A percentile compares a stretch with the other conserved stretches of the same genome.
phyloP scores from a whole-genome alignment of 2,329 filamentous ascomycete species.

The Microdochium nivale region DNA sequence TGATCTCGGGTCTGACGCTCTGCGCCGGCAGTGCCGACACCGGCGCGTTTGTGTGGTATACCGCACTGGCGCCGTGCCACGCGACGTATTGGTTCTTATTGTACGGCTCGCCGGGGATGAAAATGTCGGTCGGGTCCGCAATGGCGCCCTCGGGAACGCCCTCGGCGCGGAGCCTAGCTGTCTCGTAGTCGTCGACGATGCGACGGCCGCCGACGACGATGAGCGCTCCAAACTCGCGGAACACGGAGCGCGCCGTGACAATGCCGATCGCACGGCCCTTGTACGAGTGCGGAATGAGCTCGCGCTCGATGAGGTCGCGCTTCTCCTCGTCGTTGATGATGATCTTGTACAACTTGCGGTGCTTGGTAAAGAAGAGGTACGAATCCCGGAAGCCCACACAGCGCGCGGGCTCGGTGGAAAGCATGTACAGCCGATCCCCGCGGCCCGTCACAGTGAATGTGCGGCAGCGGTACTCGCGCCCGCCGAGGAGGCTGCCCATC shows the following conservation, averaged over 20 bases:
- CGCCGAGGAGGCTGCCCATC: conserved; percentile 70
- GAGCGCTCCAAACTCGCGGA: conserved; percentile 88
- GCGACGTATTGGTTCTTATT: conserved; percentile 99
- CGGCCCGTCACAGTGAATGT: conserved; percentile 86
- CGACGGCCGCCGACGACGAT: conserved; percentile 88
- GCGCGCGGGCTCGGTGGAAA: conserved; percentile 93
- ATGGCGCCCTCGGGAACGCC: conserved; percentile 82
- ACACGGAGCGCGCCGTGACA: conserved; percentile 91
- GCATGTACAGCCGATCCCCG: conserved; percentile 86
- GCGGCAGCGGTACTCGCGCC: conserved; percentile 87
- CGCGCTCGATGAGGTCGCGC: conserved; percentile 86
- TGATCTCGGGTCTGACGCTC: conserved; percentile 68
- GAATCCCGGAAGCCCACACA: conserved; percentile 97
- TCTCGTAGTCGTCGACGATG: conserved; percentile 85
- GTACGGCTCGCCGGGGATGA: conserved; percentile 75
- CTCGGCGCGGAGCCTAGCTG: conserved; percentile 62
- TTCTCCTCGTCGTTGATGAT: conserved; percentile 98
- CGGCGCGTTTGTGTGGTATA: conserved; percentile 83
- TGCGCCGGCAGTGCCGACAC: conserved; percentile 60
- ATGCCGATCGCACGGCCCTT: conserved; percentile 96
- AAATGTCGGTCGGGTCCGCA: conserved; percentile 79
- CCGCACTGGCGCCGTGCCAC: conserved; percentile 93
- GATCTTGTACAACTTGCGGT: conserved; percentile 93
- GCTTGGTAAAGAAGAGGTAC: conserved; percentile 98
- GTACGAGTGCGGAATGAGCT: conserved; percentile 96